Base-by-base conservation (phyloP, 768 basidiomycete species). In the Hygrophorus russula region DNA sequence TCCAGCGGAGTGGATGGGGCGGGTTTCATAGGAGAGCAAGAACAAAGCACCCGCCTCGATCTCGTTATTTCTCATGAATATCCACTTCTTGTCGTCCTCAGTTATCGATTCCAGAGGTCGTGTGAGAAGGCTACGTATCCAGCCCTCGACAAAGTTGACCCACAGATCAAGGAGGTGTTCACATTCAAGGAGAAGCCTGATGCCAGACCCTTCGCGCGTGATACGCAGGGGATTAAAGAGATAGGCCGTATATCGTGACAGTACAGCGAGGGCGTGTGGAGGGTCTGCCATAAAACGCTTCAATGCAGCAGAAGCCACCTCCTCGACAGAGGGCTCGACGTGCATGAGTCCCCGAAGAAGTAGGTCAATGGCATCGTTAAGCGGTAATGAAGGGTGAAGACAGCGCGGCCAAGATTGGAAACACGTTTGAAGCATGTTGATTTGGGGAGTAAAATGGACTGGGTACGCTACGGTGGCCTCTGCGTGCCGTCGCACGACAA, bases 351-450 rank as follows among this genome's bases (percentile, higher is more conserved):
- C 86, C 28, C 78, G 74, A 36, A 92, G 66, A 18, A 93, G 73
- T 69, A 89, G 78, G 50, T 89, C 82, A 40, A 89, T 68, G 0
- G 79, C 74, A 34, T 82, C 80, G 9, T 68, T 56, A 38, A 82
- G 58, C 34, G 74, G 53, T 27, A 76, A 65, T 3, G 71, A 66
- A 2, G 70, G 60, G 53, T 80, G 76, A 34, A 91, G 66, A 52
- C 78, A 84, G 2, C 92, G 76, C 0, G 92, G 92, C 79, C 90
- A 84, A 4, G 85, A 74, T 47, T 83, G 80, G 58, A 91, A 84
- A 54, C 82, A 78, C 0, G 80, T 75, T 51, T 82, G 76, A 3
- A 93, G 68, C 28, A 92, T 67, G 41, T 67, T 73, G 52, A 96
- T 76, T 45, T 81, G 77, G 0, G 85, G 69, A 13, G 64, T 59